Evolutionary conservation across 75 land plant species (phyloP), one percentile per base, ranked within the genome.

Genomic region (Pinus albicaulis): DNA sequence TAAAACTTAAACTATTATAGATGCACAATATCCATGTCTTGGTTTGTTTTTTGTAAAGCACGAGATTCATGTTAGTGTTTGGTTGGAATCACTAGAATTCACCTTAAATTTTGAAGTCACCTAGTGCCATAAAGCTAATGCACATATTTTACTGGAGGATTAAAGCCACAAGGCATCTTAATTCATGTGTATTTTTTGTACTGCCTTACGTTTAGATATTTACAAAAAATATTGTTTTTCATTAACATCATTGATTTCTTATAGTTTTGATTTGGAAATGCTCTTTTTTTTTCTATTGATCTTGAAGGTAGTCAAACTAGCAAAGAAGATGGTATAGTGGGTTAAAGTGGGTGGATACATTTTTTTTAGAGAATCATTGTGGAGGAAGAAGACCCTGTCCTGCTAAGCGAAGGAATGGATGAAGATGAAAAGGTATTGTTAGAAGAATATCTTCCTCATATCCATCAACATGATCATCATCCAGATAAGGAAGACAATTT

Each of bases 341-440:
- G 63, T 82, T 20, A 86, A 77, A 74, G 52, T 52, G 12, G 85
- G 85, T 24, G 88, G 88, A 8, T 57, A 72, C 72, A 69, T 86
- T 41, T 86, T 86, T 77, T 86, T 86, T 66, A 70, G 88, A 17
- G 88, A 86, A 59, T 86, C 88, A n/a, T n/a, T n/a, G n/a, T n/a
- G n/a, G n/a, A n/a, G n/a, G n/a, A n/a, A n/a, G n/a, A n/a, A n/a
- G n/a, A n/a, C n/a, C n/a, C n/a, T n/a, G n/a, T n/a, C n/a, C n/a
- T n/a, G n/a, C n/a, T n/a, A n/a, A n/a, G n/a, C n/a, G n/a, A n/a
- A n/a, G n/a, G n/a, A n/a, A n/a, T n/a, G n/a, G n/a, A n/a, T n/a
- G n/a, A n/a, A n/a, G n/a, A n/a, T n/a, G n/a, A n/a, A n/a, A n/a
- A n/a, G n/a, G n/a, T n/a, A n/a, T n/a, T n/a, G n/a, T n/a, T n/a